These are phyloP conservation scores for Neurospora sp. DNA, from an alignment of 495 filamentous ascomycete species.

Conservation along the genomic window DNA sequence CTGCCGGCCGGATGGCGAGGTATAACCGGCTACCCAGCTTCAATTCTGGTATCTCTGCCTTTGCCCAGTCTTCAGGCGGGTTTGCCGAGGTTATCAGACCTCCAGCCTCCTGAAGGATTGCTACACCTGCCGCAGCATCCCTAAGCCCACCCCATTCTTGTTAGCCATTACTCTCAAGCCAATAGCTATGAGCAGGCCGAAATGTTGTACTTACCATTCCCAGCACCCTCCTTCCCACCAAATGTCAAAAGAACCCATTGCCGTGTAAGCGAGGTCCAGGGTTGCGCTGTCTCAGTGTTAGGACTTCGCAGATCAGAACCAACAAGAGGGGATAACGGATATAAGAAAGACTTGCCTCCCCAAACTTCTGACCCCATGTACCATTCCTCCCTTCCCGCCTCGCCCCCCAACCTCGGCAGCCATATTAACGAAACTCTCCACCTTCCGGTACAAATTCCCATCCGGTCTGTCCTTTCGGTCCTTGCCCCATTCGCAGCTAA, in stretches of 20 bases:
- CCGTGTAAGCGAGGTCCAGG: constrained; percentile 65
- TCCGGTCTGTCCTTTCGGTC: constrained; percentile 51
- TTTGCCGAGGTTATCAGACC: constrained; percentile 59
- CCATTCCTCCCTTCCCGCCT: constrained; percentile 64
- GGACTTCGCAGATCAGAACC: neutral
- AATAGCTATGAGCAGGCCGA: neutral
- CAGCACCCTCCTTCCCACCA: constrained; percentile 84
- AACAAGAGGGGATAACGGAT: constrained; percentile 3
- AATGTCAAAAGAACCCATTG: constrained; percentile 59
- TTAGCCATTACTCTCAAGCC: neutral
- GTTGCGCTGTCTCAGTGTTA: constrained; percentile 43
- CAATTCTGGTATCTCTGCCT: constrained; percentile 45
- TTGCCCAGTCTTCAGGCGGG: constrained; percentile 45
- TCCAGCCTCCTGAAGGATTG: constrained; percentile 64
- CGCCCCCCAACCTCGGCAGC: constrained; percentile 49
- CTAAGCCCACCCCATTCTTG: constrained; percentile 3
- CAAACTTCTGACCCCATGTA: constrained; percentile 61
- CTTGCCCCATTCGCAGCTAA: constrained; percentile 66
- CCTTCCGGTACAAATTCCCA: constrained; percentile 55
- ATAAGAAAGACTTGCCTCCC: constrained; percentile 25
- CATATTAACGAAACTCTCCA: constrained; percentile 63
- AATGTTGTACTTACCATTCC: constrained; percentile 44
- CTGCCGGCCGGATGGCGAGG: constrained; percentile 56
- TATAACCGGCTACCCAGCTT: constrained; percentile 53
- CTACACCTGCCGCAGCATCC: constrained; percentile 77